Conservation (phyloP, 352 stramenopile genomes). For the Phytopythium vexans region DNA sequence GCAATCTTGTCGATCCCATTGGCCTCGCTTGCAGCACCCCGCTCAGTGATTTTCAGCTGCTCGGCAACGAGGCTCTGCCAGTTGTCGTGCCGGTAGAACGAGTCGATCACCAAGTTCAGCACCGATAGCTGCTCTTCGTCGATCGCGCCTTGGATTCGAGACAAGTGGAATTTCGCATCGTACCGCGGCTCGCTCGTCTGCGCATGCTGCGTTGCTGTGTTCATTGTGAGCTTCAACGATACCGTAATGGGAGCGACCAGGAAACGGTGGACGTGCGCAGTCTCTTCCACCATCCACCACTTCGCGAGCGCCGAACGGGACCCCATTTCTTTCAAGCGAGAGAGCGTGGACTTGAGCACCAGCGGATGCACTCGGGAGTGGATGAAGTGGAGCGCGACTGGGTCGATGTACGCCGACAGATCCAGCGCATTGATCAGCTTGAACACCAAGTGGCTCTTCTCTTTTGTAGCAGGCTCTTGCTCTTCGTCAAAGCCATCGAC, state of each 20-base stretch:
- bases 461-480: constrained; percentile 22
- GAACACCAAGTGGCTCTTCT: constrained; percentile 73
- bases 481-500: constrained; percentile 67
- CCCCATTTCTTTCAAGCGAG: constrained; percentile 83
- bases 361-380: constrained; percentile 79
- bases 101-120: constrained; percentile 71
- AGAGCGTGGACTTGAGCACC: constrained; percentile 70
- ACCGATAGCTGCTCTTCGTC: constrained; percentile 87
- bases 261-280: constrained; percentile 73
- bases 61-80: constrained; percentile 73
- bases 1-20: constrained; percentile 35
- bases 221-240: constrained; percentile 87
- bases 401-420: constrained; percentile 86
- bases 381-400: constrained; percentile 82
- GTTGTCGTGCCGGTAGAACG: constrained; percentile 63
- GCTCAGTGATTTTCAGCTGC: constrained; percentile 60
- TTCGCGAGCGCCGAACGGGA: constrained; percentile 45
- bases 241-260: constrained; percentile 80
- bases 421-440: constrained; percentile 87
- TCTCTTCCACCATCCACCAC: constrained; percentile 80
- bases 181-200: constrained; percentile 79
- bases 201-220: constrained; percentile 67
- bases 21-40: constrained; percentile 37
- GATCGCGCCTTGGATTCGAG: constrained; percentile 63
- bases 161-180: constrained; percentile 74